Percentiles rank a stretch among this genome's conserved stretches.
These are phyloP conservation scores for Diaporthe amygdali DNA, from an alignment of 2,329 filamentous ascomycete species.

Conservation along the genomic window DNA sequence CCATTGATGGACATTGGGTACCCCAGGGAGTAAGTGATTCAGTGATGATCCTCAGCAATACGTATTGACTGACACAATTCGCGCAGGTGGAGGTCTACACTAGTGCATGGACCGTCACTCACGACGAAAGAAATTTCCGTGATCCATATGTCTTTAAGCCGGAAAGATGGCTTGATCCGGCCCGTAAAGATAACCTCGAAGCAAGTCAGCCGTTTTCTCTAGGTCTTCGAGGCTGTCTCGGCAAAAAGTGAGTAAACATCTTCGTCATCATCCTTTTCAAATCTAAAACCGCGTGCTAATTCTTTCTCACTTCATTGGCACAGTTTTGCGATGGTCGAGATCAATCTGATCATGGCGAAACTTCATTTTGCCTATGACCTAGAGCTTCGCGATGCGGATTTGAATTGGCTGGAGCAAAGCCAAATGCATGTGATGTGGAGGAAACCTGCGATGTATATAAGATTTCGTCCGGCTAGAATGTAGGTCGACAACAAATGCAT, in stretches of 20 bases:
- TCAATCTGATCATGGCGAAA: slow-evolving; percentile 10
- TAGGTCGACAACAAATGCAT: too few relatives aligned
- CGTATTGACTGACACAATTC: background rate
- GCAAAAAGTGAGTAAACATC: background rate
- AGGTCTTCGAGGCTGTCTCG: background rate
- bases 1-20: background rate
- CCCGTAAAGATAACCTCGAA: background rate
- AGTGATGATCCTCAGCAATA: background rate
- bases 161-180: slow-evolving; percentile 2
- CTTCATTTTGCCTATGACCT: slow-evolving; percentile 3
- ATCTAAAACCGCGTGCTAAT: background rate
- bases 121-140: background rate
- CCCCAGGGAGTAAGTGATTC: background rate
- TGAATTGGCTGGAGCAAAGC: slow-evolving; percentile 9
- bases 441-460: background rate
- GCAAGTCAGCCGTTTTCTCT: slow-evolving; percentile 17
- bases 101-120: background rate
- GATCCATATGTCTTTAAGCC: background rate
- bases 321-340: slow-evolving; percentile 4
- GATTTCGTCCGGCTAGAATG: background rate
- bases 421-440: slow-evolving; percentile 6
- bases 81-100: slow-evolving; percentile 3
- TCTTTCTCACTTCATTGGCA: background rate
- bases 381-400: background rate
- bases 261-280: accelerated